Evolutionary conservation across 2,329 filamentous ascomycete species (phyloP), one percentile per base, ranked within the genome.

Genomic region (Colletotrichum nymphaeae): DNA sequence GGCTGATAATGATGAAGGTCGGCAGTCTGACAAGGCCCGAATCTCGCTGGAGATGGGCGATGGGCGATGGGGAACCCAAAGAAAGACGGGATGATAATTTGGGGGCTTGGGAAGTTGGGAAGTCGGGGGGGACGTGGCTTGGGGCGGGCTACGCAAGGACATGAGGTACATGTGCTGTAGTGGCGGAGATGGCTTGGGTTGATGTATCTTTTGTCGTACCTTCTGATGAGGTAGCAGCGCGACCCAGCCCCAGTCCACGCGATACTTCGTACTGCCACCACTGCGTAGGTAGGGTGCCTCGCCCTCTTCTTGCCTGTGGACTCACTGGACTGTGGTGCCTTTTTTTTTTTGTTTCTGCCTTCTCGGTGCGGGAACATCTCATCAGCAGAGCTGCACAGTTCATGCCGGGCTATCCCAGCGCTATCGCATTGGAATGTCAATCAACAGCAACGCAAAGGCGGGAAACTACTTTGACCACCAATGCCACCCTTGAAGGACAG

Each of bases 31-130:
- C 55, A 42, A 16, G 26, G 55, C 53, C 53, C 58, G 57, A 63
- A 49, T 69, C 42, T 63, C 56, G 65, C 65, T 72, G 64, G 42
- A 73, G 66, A 69, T 14, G 59, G 28, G 64, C 16, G 65, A 63
- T 58, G 62, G 49, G 62, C 30, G 55, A 67, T 16, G 55, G 42
- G 46, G 60, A 63, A 63, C 60, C 22, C 55, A 46, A 66, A 30
- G 37, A 59, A 56, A 57, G 68, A 72, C 68, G 72, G 71, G 63
- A 72, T 63, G 72, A 74, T 68, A 72, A 74, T 68, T 74, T 72
- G 72, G 68, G 72, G 72, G 67, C 72, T 68, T 67, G 68, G 63
- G 63, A 46, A 16, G 11, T 35, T n/a, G 46, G 37, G 16, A 42
- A 42, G 37, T 42, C 37, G 37, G 37, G 37, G 32, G 26, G 37